A percentile compares a stretch with the other conserved stretches of the same genome.
Conservation (phyloP, 1,139 yeast genomes). For the Arxiozyma slooffiae region DNA sequence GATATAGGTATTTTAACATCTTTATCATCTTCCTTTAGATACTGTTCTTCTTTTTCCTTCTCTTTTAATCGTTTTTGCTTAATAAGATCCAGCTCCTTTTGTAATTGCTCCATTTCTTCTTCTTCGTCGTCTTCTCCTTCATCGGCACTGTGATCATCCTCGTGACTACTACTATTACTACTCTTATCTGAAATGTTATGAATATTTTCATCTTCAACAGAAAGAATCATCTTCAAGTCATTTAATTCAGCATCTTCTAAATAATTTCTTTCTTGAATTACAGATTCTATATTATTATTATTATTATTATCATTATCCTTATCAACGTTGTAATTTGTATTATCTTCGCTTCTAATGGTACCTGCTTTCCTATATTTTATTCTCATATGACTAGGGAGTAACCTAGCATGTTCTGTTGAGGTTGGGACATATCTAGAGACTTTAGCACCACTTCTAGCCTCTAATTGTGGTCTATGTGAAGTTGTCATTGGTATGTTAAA, state of each 20-base stretch:
- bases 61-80: conserved; percentile 41
- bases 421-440: conserved; percentile 36
- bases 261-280: neutral
- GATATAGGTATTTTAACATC: conserved; percentile 34
- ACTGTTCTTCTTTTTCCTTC: conserved; percentile 17
- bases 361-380: conserved; percentile 10
- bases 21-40: conserved; percentile 27
- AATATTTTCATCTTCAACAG: neutral
- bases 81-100: conserved; percentile 41
- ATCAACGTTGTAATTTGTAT: conserved; percentile 9
- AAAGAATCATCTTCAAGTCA: conserved; percentile 8
- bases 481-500: conserved; percentile 54
- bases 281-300: neutral
- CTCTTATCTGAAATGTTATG: neutral
- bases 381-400: conserved; percentile 59
- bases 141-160: conserved; percentile 16
- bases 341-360: neutral
- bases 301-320: too few species aligned
- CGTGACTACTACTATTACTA: neutral
- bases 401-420: conserved; percentile 53
- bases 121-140: conserved; percentile 33
- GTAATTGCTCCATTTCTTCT: conserved; percentile 24
- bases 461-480: conserved; percentile 83
- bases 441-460: conserved; percentile 69
- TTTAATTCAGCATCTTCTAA: conserved; percentile 9